phyloP scores from a whole-genome alignment of 2,329 filamentous ascomycete genomes.

The Cytospora leucostoma region DNA sequence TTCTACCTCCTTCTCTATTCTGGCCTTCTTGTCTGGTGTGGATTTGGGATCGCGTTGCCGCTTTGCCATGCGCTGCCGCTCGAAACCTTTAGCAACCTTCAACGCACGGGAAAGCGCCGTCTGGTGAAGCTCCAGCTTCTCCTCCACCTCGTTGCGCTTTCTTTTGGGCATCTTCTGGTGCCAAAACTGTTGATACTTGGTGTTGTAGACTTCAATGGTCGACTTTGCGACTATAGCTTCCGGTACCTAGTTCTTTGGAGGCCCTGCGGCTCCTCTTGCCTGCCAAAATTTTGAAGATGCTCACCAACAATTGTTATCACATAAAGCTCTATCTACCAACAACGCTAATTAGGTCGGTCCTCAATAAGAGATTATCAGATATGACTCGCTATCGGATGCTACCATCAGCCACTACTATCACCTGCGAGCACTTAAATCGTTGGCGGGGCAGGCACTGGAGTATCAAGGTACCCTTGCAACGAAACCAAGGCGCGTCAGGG shows the following conservation, averaged over 20 bases:
- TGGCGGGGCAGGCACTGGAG: slow-evolving; percentile 13
- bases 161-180: slow-evolving; percentile 55
- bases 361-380: background rate
- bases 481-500: slow-evolving; percentile 18
- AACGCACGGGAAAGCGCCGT: slow-evolving; percentile 67
- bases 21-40: slow-evolving; percentile 51
- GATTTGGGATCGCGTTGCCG: slow-evolving; percentile 51
- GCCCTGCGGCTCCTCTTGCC: background rate
- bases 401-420: slow-evolving; percentile 2
- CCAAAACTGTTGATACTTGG: background rate
- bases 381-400: background rate
- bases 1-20: slow-evolving; percentile 63
- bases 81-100: slow-evolving; percentile 73
- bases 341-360: background rate
- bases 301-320: background rate
- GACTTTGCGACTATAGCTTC: slow-evolving; percentile 1
- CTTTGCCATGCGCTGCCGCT: slow-evolving; percentile 74
- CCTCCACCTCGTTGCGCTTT: slow-evolving; percentile 47
- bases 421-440: slow-evolving; percentile 8
- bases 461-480: slow-evolving; percentile 10
- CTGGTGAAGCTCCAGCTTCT: slow-evolving; percentile 44
- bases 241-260: background rate
- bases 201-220: background rate
- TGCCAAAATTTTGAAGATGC: slow-evolving; percentile 16
- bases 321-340: background rate